A percentile compares a stretch with the other conserved stretches of the same genome.
phyloP scores from a whole-genome alignment of 75 land plant genomes.

The Selaginella moellendorffii region DNA sequence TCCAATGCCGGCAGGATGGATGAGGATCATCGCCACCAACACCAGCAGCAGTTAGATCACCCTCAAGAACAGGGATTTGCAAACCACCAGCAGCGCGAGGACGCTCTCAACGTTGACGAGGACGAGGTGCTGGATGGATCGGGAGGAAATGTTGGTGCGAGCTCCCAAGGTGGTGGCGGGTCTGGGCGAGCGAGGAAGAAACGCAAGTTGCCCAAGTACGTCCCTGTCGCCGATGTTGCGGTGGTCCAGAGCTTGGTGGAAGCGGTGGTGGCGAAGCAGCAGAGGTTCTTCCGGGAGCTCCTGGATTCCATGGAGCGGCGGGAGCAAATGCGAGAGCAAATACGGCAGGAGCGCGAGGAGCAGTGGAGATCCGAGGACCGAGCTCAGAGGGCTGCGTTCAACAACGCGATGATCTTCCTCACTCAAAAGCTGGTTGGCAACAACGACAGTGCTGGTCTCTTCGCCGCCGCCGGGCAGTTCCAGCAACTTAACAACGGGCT shows the following conservation, averaged over 20 bases:
- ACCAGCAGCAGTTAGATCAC: no score
- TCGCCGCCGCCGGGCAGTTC: no score
- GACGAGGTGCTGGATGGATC: background rate
- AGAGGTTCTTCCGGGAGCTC: background rate
- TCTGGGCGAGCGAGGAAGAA: no score
- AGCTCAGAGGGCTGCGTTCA: background rate
- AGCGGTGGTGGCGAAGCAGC: background rate
- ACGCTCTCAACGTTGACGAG: no score
- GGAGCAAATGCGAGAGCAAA: background rate
- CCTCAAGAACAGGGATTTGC: no score
- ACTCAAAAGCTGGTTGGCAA: background rate
- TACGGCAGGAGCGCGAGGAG: background rate
- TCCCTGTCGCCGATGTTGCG: background rate
- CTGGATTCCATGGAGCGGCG: background rate
- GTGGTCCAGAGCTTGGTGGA: constrained; percentile 4
- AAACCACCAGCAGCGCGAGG: no score
- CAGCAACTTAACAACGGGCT: background rate
- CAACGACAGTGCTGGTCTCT: background rate
- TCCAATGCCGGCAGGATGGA: background rate
- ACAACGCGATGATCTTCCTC: constrained; percentile 4
- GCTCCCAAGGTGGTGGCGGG: no score
- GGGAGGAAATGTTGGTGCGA: background rate
- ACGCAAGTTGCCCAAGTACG: background rate
- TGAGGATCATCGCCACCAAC: no score
- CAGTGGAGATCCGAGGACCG: constrained; percentile 3